A percentile compares a stretch with the other conserved stretches of the same genome.
These are phyloP conservation scores for Citeromyces nyonsensis DNA, from an alignment of 805 yeast species.

Conservation along the genomic window DNA sequence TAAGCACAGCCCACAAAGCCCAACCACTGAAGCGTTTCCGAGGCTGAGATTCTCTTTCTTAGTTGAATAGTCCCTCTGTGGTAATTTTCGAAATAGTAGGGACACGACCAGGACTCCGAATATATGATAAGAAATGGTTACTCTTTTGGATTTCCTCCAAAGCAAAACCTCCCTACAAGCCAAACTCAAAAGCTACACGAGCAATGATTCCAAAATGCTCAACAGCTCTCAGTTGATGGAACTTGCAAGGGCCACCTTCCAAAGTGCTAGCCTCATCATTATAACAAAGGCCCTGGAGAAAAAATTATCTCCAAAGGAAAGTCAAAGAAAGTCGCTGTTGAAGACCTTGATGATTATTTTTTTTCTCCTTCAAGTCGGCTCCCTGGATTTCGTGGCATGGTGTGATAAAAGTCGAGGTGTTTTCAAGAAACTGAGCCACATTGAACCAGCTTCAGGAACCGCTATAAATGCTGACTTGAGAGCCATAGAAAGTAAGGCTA, in stretches of 20 bases:
- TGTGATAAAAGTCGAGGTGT: constrained; percentile 20
- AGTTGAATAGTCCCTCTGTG: too few relatives aligned
- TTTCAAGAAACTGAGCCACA: constrained; percentile 14
- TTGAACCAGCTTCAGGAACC: too few relatives aligned
- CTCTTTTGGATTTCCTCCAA: too few relatives aligned
- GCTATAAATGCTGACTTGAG: too few relatives aligned
- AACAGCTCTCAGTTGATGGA: constrained; percentile 39
- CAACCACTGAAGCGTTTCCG: too few relatives aligned
- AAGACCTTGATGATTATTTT: constrained; percentile 37
- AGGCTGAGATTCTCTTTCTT: too few relatives aligned
- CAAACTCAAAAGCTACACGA: constrained; percentile 20
- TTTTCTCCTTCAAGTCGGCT: constrained; percentile 37
- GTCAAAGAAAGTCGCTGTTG: constrained; percentile 21
- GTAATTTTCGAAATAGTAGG: too few relatives aligned
- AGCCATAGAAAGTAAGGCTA: constrained; percentile 6
- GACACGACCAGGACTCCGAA: too few relatives aligned
- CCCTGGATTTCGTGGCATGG: constrained; percentile 33
- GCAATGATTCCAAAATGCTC: constrained; percentile 38
- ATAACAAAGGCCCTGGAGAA: constrained; percentile 23
- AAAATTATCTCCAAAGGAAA: constrained; percentile 16
- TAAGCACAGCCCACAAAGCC: too few relatives aligned
- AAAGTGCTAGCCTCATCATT: constrained; percentile 18
- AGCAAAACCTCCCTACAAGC: too few relatives aligned
- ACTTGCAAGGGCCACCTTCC: constrained; percentile 27
- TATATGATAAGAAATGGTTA: too few relatives aligned